A percentile compares a stretch with the other conserved stretches of the same genome.
These are phyloP conservation scores for Aspergillus pseudoterreus DNA, from an alignment of 2,329 filamentous ascomycete species.

Conservation along the genomic window DNA sequence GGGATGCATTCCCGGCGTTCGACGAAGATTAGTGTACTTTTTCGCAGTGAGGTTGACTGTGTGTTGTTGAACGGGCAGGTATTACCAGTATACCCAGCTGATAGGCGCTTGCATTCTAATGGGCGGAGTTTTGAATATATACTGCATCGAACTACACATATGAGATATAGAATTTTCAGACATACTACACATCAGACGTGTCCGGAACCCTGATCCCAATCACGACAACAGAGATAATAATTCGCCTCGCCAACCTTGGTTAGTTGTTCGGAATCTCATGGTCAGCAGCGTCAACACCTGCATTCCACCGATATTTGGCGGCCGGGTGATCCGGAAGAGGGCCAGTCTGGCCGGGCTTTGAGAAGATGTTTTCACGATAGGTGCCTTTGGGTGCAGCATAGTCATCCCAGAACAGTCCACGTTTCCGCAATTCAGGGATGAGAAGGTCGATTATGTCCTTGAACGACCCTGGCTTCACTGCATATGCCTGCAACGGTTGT, in stretches of 20 bases:
- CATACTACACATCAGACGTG: too few relatives aligned
- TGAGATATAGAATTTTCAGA: too few relatives aligned
- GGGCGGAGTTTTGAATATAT: too few relatives aligned
- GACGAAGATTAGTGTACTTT: background rate
- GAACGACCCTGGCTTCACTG: constrained; percentile 64
- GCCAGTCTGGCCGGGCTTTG: constrained; percentile 29
- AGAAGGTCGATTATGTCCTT: constrained; percentile 64
- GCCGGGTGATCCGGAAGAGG: constrained; percentile 35
- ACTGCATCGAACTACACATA: too few relatives aligned
- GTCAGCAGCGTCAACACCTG: constrained; percentile 30
- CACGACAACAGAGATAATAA: background rate
- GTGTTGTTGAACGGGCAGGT: too few relatives aligned
- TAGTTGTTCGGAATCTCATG: constrained; percentile 26
- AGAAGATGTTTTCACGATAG: constrained; percentile 38
- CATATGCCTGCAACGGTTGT: constrained; percentile 50
- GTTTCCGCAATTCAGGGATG: constrained; percentile 58
- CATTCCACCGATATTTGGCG: constrained; percentile 35
- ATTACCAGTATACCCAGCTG: too few relatives aligned
- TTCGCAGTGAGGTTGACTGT: too few relatives aligned
- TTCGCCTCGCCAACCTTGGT: background rate
- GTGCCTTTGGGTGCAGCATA: constrained; percentile 36
- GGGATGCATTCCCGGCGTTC: constrained; percentile 17
- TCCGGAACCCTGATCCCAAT: background rate
- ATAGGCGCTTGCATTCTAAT: too few relatives aligned
- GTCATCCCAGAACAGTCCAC: constrained; percentile 47